Percentiles rank a stretch among this genome's conserved stretches.
phyloP scores from a whole-genome alignment of 768 basidiomycete species.

The Tricholoma sp. region DNA sequence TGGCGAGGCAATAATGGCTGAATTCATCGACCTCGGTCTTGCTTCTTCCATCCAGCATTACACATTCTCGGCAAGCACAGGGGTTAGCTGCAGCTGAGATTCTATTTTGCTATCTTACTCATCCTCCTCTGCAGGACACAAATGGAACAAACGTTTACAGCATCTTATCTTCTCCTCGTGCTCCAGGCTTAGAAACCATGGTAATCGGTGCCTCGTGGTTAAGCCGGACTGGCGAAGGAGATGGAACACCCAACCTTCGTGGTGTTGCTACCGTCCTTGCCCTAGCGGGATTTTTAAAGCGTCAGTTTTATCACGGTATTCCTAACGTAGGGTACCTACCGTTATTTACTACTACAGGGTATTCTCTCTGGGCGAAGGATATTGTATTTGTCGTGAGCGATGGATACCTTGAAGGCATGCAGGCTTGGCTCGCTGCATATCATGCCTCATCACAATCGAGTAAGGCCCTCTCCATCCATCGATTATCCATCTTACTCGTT shows the following conservation, averaged over 20 bases:
- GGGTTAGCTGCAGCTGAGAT: constrained; percentile 37
- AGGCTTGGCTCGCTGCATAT: constrained; percentile 87
- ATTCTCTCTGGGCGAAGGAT: constrained; percentile 94
- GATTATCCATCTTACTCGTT: neutral
- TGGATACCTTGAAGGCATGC: constrained; percentile 85
- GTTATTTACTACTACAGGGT: constrained; percentile 38
- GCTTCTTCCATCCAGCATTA: constrained; percentile 67
- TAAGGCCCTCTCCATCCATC: constrained; percentile 21
- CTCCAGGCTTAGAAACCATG: constrained; percentile 92
- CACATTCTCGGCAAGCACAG: constrained; percentile 42
- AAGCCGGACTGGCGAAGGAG: constrained; percentile 56
- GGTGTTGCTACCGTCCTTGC: constrained; percentile 84
- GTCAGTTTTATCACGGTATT: constrained; percentile 36
- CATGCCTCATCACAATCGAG: constrained; percentile 67
- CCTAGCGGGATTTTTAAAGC: constrained; percentile 78
- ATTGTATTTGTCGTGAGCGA: constrained; percentile 88
- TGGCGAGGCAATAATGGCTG: constrained; percentile 50
- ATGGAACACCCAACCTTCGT: constrained; percentile 68
- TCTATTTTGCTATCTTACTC: neutral
- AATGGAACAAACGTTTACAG: constrained; percentile 82
- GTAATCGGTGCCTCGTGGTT: constrained; percentile 90
- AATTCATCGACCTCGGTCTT: constrained; percentile 76
- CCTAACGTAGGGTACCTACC: neutral
- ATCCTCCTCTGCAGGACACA: constrained; percentile 33
- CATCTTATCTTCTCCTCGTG: constrained; percentile 74